Base-by-base conservation (phyloP, 1,284 basidiomycete genomes). In the Puccinia hordei region DNA sequence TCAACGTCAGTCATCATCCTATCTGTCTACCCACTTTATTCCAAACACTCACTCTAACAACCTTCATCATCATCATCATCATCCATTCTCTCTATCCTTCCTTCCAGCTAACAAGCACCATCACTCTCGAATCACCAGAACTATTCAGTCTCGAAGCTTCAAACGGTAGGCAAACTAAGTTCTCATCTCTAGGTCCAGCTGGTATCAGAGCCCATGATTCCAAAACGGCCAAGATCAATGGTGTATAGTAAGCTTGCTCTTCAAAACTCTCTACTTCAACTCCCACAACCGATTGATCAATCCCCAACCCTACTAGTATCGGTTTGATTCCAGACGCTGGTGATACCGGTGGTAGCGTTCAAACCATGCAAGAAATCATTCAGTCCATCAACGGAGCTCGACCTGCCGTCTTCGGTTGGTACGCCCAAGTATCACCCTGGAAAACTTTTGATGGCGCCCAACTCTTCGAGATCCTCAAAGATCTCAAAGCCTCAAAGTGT, bases 361-460 rank as follows among this genome's bases (percentile, higher is more conserved):
- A 74, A 49, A 74, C 33, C 1, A 59, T 74, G 55, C 53, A 61
- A 27, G 35, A 74, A 63, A 74, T 74, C 35, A 74, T 74, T 19
- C 4, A 61, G 13, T 59, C 72, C 3, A 53, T 74, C 19, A 44
- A 61, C 22, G 72, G 57, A 35, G 61, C 61, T 35, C 38, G 55
- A 63, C 53, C 57, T 1, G 72, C 55, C 13, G 49, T 61, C 3
- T 59, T 51, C 35, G 72, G 85, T 2, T 86, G 84, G 82, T 86
- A 86, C 82, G 84, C 85, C n/a, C 85, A 86, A 81, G 85, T 85
- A 9, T 82, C 81, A 41, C 83, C 82, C 17, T 84, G 83, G 22
- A 83, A 82, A 15, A 82, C 82, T 65, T 86, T 85, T 82, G 83
- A 82, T 68, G 85, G 85, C 15, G 68, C 78, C 5, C 85, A 86